These are phyloP conservation scores for Pyrenopolyporus hunteri DNA, from an alignment of 495 filamentous ascomycete species.

Conservation along the genomic window DNA sequence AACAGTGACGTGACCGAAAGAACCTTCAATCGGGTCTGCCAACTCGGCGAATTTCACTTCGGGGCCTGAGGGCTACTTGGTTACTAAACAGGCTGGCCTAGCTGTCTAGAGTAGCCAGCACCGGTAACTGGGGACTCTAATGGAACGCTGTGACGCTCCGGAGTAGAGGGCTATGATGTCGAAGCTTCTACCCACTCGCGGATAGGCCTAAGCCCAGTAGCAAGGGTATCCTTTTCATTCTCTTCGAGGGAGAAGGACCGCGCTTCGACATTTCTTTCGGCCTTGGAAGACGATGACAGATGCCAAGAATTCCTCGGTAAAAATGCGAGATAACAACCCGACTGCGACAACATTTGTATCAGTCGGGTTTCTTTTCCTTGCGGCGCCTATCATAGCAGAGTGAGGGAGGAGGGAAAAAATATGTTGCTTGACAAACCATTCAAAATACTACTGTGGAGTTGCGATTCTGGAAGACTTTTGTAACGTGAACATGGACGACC, in stretches of 20 bases:
- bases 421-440: too few relatives aligned
- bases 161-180: slow-evolving; percentile 6
- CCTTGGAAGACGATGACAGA: slow-evolving; percentile 23
- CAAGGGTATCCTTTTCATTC: slow-evolving; percentile 16
- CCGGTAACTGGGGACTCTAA: slow-evolving; percentile 20
- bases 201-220: slow-evolving; percentile 4
- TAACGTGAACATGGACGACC: neutral
- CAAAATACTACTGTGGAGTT: too few relatives aligned
- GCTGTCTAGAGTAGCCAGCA: slow-evolving; percentile 29
- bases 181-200: slow-evolving; percentile 2
- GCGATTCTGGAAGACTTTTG: neutral
- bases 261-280: neutral
- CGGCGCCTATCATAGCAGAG: neutral
- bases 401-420: neutral
- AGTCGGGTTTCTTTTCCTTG: neutral
- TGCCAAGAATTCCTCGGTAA: slow-evolving; percentile 31
- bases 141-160: slow-evolving; percentile 32
- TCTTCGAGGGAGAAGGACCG: too few relatives aligned
- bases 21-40: neutral
- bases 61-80: neutral
- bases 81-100: slow-evolving; percentile 13
- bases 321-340: slow-evolving; percentile 4
- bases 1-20: slow-evolving; percentile 24
- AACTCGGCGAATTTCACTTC: slow-evolving; percentile 24
- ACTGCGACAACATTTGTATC: neutral